phyloP scores from a whole-genome alignment of 2,329 filamentous ascomycete species.

The Clarireedia paspali region DNA sequence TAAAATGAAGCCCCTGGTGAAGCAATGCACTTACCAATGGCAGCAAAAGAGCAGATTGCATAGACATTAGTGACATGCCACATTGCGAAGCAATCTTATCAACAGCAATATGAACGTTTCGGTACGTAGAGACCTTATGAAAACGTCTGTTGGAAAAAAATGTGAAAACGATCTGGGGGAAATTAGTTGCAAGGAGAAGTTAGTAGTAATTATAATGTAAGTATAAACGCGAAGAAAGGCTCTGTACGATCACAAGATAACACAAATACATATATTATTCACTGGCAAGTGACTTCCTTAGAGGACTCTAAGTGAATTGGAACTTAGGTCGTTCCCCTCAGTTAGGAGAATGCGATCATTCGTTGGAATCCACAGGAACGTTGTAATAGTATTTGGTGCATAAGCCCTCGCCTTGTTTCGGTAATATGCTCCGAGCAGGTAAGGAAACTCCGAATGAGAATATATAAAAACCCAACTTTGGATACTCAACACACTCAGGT shows the following conservation, averaged over 20 bases:
- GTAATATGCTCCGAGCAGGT: no score
- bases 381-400: no score
- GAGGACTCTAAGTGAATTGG: no score
- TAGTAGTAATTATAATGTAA: not conserved
- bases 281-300: no score
- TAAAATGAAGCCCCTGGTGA: not conserved
- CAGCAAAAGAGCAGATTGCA: slow-evolving; percentile 53
- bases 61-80: slow-evolving; percentile 43
- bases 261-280: no score
- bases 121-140: not conserved
- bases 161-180: not conserved
- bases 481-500: no score
- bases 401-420: no score
- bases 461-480: no score
- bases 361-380: no score
- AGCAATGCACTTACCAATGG: slow-evolving; percentile 41
- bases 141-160: not conserved
- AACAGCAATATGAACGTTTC: not conserved
- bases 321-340: no score
- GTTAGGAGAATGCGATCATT: no score
- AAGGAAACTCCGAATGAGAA: no score
- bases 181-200: not conserved
- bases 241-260: not conserved
- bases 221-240: not conserved
- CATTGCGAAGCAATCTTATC: slow-evolving; percentile 13